Conservation (phyloP, 2,329 filamentous ascomycete genomes). For the Microsporum audouinii region DNA sequence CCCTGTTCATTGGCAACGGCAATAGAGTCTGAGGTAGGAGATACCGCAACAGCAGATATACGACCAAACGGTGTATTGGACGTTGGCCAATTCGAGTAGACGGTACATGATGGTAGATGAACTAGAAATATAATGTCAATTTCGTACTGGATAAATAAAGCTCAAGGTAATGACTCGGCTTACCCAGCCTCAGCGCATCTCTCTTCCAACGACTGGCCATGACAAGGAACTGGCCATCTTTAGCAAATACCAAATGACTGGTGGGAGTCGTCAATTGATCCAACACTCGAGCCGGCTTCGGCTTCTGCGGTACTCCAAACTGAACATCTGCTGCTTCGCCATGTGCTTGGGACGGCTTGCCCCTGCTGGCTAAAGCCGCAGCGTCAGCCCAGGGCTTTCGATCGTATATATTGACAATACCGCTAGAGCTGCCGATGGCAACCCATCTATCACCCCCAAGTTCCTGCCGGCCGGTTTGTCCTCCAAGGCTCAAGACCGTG, state of each 20-base stretch:
- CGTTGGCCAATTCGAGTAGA: conserved; percentile 96
- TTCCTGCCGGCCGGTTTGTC: conserved; percentile 26
- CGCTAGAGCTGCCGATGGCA: conserved; percentile 71
- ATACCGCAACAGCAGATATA: conserved; percentile 63
- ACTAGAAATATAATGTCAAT: conserved; percentile 35
- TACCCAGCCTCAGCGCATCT: conserved; percentile 64
- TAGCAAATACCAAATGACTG: conserved; percentile 67
- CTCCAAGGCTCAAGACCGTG: conserved; percentile 68
- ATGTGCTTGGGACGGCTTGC: conserved; percentile 15
- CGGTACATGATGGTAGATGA: conserved; percentile 81
- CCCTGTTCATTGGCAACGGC: conserved; percentile 83
- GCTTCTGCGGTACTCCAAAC: conserved; percentile 50
- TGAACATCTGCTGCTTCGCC: conserved; percentile 22
- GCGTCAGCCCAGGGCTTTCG: conserved; percentile 50
- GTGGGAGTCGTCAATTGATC: conserved; percentile 83
- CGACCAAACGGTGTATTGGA: conserved; percentile 76
- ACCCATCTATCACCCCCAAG: conserved; percentile 77
- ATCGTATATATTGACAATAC: conserved; percentile 90
- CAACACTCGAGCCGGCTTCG: conserved; percentile 60
- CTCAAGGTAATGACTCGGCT: conserved; percentile 10
- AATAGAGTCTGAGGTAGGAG: conserved; percentile 54
- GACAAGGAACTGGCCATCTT: conserved; percentile 78
- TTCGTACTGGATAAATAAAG: conserved; percentile 7
- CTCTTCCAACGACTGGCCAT: conserved; percentile 81
- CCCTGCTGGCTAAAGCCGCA: conserved; percentile 22